Percentiles rank a stretch among this genome's conserved stretches.
Evolutionary conservation across 768 basidiomycete genomes (phyloP).

Genomic region (Russula sp.): DNA sequence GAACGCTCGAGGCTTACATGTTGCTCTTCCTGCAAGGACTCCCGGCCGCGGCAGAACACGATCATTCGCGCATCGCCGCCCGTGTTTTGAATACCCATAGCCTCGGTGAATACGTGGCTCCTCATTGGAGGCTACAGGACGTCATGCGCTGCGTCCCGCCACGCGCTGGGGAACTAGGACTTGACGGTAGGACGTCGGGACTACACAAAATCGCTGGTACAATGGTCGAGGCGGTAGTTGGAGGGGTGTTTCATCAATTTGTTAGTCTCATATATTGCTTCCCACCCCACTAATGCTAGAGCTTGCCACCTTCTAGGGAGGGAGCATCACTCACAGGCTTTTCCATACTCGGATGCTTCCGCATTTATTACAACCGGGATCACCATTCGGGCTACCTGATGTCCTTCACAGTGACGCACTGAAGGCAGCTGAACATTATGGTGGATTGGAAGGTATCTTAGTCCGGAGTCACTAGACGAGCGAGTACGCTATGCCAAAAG

Average conservation of each 20-base stretch:
- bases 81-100: constrained; percentile 65
- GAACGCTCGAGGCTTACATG: constrained; percentile 73
- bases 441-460: constrained; percentile 40
- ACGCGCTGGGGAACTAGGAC: constrained; percentile 32
- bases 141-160: constrained; percentile 59
- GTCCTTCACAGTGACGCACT: constrained; percentile 50
- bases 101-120: constrained; percentile 71
- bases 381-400: constrained; percentile 37
- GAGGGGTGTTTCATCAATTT: constrained; percentile 76
- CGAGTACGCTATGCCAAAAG: constrained; percentile 14
- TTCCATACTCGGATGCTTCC: constrained; percentile 47
- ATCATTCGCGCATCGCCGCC: constrained; percentile 55
- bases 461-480: constrained; percentile 12
- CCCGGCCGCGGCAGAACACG: constrained; percentile 45
- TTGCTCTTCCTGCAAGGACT: constrained; percentile 65
- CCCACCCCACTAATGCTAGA: background rate
- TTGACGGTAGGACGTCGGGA: constrained; percentile 51
- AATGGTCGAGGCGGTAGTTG: constrained; percentile 70
- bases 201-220: constrained; percentile 77
- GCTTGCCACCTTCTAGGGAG: constrained; percentile 38
- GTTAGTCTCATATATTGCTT: constrained; percentile 46
- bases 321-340: constrained; percentile 39
- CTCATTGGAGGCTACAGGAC: constrained; percentile 69
- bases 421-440: constrained; percentile 47
- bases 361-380: constrained; percentile 36